phyloP scores from a whole-genome alignment of 2,329 filamentous ascomycete genomes.

The Apiospora marii region DNA sequence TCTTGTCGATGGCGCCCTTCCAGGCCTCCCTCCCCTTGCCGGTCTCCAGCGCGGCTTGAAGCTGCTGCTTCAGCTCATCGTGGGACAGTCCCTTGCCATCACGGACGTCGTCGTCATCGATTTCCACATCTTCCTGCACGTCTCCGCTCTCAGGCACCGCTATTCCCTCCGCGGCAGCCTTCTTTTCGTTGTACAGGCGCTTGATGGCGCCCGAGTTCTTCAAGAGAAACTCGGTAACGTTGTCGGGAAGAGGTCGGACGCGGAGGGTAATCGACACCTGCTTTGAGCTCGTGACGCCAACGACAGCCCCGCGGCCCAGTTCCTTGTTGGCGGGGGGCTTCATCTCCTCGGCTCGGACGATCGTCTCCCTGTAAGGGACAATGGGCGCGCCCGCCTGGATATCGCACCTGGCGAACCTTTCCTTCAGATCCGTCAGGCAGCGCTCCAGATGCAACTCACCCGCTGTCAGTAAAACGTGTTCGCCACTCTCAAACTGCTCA shows the following conservation, averaged over 20 bases:
- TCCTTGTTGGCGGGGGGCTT: slow-evolving; percentile 85
- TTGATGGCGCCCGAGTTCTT: slow-evolving; percentile 85
- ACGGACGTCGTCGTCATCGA: slow-evolving; percentile 66
- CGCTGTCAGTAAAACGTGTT: slow-evolving; percentile 93
- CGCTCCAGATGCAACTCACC: slow-evolving; percentile 94
- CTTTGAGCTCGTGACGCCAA: slow-evolving; percentile 82
- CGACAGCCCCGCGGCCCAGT: slow-evolving; percentile 81
- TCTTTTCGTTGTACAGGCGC: slow-evolving; percentile 75
- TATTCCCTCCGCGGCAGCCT: slow-evolving; percentile 53
- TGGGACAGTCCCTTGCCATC: slow-evolving; percentile 71
- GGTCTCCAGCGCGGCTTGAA: slow-evolving; percentile 73
- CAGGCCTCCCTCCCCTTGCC: slow-evolving; percentile 80
- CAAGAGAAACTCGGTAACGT: slow-evolving; percentile 84
- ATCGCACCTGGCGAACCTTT: slow-evolving; percentile 92
- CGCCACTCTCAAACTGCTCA: slow-evolving; percentile 89
- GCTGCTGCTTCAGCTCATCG: slow-evolving; percentile 78
- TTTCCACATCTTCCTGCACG: slow-evolving; percentile 51
- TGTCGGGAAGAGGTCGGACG: slow-evolving; percentile 78
- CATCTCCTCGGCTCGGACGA: slow-evolving; percentile 90
- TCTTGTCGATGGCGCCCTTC: slow-evolving; percentile 78
- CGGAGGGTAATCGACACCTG: slow-evolving; percentile 80
- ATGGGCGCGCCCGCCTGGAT: slow-evolving; percentile 94
- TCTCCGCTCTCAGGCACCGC: slow-evolving; percentile 40
- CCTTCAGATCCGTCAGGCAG: slow-evolving; percentile 90
- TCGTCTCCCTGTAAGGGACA: slow-evolving; percentile 94